Base-by-base conservation (phyloP, 768 basidiomycete genomes). In the Tylopilus cervinicoccineus region DNA sequence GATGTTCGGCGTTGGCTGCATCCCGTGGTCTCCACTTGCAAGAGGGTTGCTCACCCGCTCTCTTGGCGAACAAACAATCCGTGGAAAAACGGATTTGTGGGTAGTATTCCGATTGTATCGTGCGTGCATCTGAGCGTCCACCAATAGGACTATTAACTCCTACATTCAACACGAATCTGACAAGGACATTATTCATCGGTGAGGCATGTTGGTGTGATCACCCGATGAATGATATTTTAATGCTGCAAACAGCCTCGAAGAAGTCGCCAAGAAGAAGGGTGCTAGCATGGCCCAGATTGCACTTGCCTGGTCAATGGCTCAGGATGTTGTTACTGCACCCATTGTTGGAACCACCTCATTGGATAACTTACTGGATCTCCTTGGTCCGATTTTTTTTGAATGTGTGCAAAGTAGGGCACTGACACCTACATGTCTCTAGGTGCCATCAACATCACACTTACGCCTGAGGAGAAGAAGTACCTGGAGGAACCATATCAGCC, bases 1-100 rank as follows among this genome's bases (percentile, higher is more conserved):
- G 56, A 64, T 69, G 57, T 70, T 72, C 45, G 75, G 76, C 38
- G 68, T 73, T 24, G 76, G 75, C 1, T 58, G 66, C 20, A 73
- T 76, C 43, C 75, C 74, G 6, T 78, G 76, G 76, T 69, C 67
- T 13, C 74, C 75, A 6, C 61, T 74, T 12, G 69, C 64, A n/a
- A n/a, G n/a, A n/a, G n/a, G n/a, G n/a, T n/a, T n/a, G n/a, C n/a
- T n/a, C n/a, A n/a, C n/a, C n/a, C n/a, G n/a, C n/a, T n/a, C n/a
- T n/a, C n/a, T n/a, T n/a, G n/a, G n/a, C n/a, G n/a, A n/a, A n/a
- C n/a, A n/a, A n/a, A n/a, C n/a, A n/a, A n/a, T n/a, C n/a, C n/a
- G n/a, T n/a, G n/a, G n/a, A n/a, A n/a, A n/a, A n/a, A n/a, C n/a
- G n/a, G n/a, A n/a, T n/a, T n/a, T n/a, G n/a, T n/a, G n/a, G n/a